A percentile compares a stretch with the other conserved stretches of the same genome.
These are phyloP conservation scores for Lenwebbia sp. DNA, from an alignment of 345 rosid species.

Conservation along the genomic window DNA sequence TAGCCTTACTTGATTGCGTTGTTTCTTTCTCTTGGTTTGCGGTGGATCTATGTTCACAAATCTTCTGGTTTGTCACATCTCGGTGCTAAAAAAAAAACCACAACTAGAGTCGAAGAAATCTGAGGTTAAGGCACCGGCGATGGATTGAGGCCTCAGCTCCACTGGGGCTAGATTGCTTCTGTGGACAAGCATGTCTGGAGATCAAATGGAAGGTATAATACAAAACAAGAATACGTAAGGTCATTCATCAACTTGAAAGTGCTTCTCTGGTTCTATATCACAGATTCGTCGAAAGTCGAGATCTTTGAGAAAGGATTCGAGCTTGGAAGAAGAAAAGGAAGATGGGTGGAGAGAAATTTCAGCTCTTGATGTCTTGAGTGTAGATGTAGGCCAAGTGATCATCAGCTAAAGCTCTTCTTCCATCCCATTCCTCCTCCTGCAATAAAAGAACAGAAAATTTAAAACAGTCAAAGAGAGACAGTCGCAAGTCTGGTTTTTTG, in stretches of 20 bases:
- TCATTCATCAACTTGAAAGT: background rate
- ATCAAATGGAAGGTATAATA: background rate
- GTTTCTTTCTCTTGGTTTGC: background rate
- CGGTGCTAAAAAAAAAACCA: background rate
- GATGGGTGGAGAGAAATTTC: background rate
- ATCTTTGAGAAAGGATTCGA: background rate
- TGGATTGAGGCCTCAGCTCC: background rate
- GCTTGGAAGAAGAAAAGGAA: background rate
- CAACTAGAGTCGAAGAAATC: background rate
- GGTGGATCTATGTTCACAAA: background rate
- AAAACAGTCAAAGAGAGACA: background rate
- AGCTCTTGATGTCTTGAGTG: conserved; percentile 10
- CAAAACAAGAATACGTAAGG: background rate
- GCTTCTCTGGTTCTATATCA: background rate
- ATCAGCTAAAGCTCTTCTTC: conserved; percentile 6
- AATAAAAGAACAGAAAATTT: background rate
- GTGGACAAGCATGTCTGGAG: background rate
- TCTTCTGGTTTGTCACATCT: background rate
- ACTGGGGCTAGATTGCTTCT: background rate
- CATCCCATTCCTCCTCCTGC: conserved; percentile 1
- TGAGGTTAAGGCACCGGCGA: background rate
- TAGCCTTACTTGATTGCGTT: background rate
- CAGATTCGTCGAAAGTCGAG: background rate
- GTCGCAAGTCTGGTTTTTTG: background rate
- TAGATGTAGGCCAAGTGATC: conserved; percentile 12